Evolutionary conservation across 306 rosid genomes (phyloP), one percentile per base, ranked within the genome.

Genomic region (Adenanthera pavonina): DNA sequence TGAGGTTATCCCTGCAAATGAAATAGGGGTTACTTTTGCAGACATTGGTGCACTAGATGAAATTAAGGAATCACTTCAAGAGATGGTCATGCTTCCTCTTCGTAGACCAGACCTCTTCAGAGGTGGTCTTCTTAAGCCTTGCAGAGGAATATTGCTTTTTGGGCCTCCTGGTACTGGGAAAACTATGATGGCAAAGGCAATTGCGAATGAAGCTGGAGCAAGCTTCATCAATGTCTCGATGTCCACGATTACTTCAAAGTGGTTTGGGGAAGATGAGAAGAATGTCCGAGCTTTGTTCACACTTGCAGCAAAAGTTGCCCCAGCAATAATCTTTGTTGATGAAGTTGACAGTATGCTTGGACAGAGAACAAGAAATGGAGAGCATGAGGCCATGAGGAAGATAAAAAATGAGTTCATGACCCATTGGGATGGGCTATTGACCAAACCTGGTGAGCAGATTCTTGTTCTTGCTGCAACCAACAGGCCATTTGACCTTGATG

Each of bases 321-420:
- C 95, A 1, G 87, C 95, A 33, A 89, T 91, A 57, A 86, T 91
- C 64, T 91, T 91, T 17, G 89, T 91, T 51, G 95, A 91, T 61
- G 95, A 91, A 68, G 94, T 91, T 78, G 94, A 91, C 75, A 89
- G 92, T 87, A 89, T 91, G 94, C 92, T 91, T 16, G 92, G 94
- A 59, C 92, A 91, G 86, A 54, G 94, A 52, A 87, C 87, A 60
- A 87, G 92, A 82, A 89, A 67, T 76, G 91, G 92, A 51, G 94
- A 91, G 86, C 94, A 89, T 30, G 94, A 91, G 81, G 94, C 91
- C 53, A 91, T 87, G 92, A 80, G 95, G 74, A 89, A 86, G 84
- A 89, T 89, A 70, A 87, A 91, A 73, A 91, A 91, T 47, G 95
- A 91, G 80, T 91, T 91, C 85, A 91, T 91, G 95, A 46, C 86